These are phyloP conservation scores for Ophiocordyceps australis DNA, from an alignment of 2,329 filamentous ascomycete species.

Conservation along the genomic window DNA sequence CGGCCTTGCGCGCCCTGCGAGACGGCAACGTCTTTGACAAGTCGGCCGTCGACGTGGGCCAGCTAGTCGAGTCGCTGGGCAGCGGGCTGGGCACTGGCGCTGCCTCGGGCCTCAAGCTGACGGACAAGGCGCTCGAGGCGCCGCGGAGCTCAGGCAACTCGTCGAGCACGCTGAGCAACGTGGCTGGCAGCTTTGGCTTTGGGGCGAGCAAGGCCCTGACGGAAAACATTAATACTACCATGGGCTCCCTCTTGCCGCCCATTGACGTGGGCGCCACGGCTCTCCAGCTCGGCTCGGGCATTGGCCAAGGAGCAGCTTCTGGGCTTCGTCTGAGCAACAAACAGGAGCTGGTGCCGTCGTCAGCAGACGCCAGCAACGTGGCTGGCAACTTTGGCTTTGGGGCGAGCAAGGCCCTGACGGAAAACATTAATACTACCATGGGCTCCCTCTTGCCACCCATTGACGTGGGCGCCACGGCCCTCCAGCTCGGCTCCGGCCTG, in stretches of 20 bases:
- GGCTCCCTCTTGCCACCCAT: neutral
- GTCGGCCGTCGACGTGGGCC: conserved; percentile 3
- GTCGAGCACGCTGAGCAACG: conserved; percentile 5
- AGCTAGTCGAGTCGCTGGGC: conserved; percentile 7
- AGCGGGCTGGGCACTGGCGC: conserved; percentile 7
- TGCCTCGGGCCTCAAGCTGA: conserved; percentile 7
- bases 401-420: conserved; percentile 7
- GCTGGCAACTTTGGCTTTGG: conserved; percentile 11
- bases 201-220: conserved; percentile 9
- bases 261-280: conserved; percentile 1
- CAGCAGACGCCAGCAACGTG: too few species aligned
- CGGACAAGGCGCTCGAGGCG: conserved; percentile 3
- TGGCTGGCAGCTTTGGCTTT: conserved; percentile 10
- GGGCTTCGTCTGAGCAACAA: too few species aligned
- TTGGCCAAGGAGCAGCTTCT: too few species aligned
- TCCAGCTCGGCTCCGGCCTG: conserved; percentile 2
- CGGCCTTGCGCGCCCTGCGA: conserved; percentile 9
- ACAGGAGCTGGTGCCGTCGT: too few species aligned
- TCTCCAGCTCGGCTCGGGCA: conserved; percentile 1
- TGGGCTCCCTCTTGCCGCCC: neutral
- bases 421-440: conserved; percentile 8
- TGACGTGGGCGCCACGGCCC: conserved; percentile 1
- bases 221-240: conserved; percentile 7
- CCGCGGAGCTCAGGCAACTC: conserved; percentile 6
- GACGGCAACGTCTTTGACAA: conserved; percentile 4